phyloP scores from a whole-genome alignment of 192 early-diverging fungal species.

The Powellomyces hirtus region DNA sequence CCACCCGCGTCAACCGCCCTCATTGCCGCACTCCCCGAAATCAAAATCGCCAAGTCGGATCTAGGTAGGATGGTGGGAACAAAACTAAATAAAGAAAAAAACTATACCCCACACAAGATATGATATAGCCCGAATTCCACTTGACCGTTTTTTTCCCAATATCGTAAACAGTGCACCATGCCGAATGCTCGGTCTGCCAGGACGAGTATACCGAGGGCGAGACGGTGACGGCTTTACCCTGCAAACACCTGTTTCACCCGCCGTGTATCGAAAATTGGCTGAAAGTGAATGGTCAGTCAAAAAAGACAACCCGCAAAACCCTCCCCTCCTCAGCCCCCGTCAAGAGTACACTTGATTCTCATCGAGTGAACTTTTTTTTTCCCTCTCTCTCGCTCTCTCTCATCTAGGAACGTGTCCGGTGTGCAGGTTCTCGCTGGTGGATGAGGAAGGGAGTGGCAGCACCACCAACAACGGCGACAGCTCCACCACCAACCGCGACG shows the following conservation, averaged over 20 bases:
- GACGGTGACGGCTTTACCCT: slow-evolving; percentile 72
- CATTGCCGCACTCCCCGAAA: slow-evolving; percentile 62
- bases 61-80: too few species aligned
- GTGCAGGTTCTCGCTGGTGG: slow-evolving; percentile 58
- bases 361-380: neutral
- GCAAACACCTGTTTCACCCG: slow-evolving; percentile 86
- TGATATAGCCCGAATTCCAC: neutral
- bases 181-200: slow-evolving; percentile 86
- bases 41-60: slow-evolving; percentile 52
- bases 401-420: slow-evolving; percentile 77
- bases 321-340: neutral
- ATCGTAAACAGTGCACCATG: slow-evolving; percentile 55
- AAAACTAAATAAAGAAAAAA: neutral
- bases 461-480: too few species aligned
- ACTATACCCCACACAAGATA: neutral
- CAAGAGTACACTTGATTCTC: slow-evolving; percentile 17
- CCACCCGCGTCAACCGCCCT: slow-evolving; percentile 77
- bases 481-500: too few species aligned
- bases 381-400: neutral
- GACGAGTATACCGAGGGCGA: slow-evolving; percentile 67
- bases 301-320: neutral
- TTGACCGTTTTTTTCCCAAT: too few species aligned
- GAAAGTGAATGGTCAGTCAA: slow-evolving; percentile 69
- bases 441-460: too few species aligned
- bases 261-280: slow-evolving; percentile 91